phyloP scores from a whole-genome alignment of 768 basidiomycete species.

The Agaricus blazei region DNA sequence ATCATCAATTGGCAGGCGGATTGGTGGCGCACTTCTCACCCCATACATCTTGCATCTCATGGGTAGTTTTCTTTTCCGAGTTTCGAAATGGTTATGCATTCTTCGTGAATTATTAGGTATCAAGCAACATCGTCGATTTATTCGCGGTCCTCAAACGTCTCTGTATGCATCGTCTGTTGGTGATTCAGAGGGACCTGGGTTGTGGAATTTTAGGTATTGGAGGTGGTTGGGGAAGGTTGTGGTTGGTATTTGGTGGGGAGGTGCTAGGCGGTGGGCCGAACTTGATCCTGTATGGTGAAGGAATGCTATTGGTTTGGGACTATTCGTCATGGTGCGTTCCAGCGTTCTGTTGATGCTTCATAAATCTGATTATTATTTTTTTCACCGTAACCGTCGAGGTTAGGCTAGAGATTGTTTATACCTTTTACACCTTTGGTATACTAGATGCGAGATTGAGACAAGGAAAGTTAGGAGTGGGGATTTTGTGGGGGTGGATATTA shows the following conservation, averaged over 20 bases:
- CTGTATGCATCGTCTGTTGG: slow-evolving; percentile 12
- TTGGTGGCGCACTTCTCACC: slow-evolving; percentile 66
- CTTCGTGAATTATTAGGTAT: slow-evolving; percentile 36
- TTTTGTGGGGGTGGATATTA: no score
- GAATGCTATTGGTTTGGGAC: slow-evolving; percentile 61
- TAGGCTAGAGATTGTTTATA: no score
- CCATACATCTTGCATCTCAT: slow-evolving; percentile 63
- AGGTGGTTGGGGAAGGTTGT: slow-evolving; percentile 29
- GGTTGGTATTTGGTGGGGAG: slow-evolving; percentile 46
- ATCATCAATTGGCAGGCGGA: slow-evolving; percentile 57
- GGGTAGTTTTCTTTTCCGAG: slow-evolving; percentile 52
- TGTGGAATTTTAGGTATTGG: slow-evolving; percentile 17
- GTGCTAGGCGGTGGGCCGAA: slow-evolving; percentile 57
- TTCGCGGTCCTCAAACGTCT: slow-evolving; percentile 12
- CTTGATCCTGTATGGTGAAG: slow-evolving; percentile 78
- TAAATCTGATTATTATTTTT: background rate
- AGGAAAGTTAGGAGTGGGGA: no score
- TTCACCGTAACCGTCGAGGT: no score
- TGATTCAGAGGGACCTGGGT: slow-evolving; percentile 2
- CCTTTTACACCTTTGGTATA: background rate
- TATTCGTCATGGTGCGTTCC: slow-evolving; percentile 57
- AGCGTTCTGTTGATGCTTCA: no score
- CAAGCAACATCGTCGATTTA: slow-evolving; percentile 5
- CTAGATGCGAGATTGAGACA: no score
- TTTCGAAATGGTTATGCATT: slow-evolving; percentile 42